Conservation (phyloP, 306 rosid species). For the Trichosanthes cucumerina region DNA sequence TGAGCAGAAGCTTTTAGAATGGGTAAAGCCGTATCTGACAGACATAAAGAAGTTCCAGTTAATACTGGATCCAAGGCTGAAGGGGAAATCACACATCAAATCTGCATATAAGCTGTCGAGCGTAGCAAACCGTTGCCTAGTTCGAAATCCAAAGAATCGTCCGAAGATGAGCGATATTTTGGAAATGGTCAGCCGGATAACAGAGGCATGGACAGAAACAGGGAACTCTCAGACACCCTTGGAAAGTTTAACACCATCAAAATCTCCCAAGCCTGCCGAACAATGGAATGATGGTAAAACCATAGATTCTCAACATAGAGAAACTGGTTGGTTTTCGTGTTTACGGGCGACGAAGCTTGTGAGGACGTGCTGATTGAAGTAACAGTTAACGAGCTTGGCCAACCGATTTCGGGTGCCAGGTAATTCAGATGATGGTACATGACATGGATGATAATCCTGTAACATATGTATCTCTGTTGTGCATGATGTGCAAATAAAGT, state of each 20-base stretch:
- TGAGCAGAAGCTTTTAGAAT: conserved; percentile 91
- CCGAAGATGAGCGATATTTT: conserved; percentile 94
- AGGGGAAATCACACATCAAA: conserved; percentile 52
- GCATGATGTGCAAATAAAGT: conserved; percentile 7
- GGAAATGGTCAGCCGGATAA: conserved; percentile 54
- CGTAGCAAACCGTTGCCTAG: conserved; percentile 78
- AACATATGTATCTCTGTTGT: background rate
- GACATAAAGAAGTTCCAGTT: conserved; percentile 61
- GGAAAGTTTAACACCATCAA: conserved; percentile 28
- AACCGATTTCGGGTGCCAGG: background rate
- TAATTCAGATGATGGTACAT: background rate
- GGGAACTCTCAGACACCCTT: conserved; percentile 33
- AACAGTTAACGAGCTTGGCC: background rate
- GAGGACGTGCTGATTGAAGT: conserved; percentile 35
- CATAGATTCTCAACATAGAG: conserved; percentile 32
- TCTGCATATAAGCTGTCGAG: conserved; percentile 62
- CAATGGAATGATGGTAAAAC: conserved; percentile 29
- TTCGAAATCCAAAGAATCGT: conserved; percentile 66
- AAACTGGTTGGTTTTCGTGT: conserved; percentile 46
- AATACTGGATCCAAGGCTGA: conserved; percentile 84
- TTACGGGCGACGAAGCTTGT: conserved; percentile 50
- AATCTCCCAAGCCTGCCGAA: conserved; percentile 25
- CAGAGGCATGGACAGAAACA: conserved; percentile 26
- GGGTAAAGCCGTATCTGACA: conserved; percentile 81
- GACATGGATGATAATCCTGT: background rate